Evolutionary conservation across 140 eudicot species (phyloP), one percentile per base, ranked within the genome.

Genomic region (Erigeron philadelphicus): DNA sequence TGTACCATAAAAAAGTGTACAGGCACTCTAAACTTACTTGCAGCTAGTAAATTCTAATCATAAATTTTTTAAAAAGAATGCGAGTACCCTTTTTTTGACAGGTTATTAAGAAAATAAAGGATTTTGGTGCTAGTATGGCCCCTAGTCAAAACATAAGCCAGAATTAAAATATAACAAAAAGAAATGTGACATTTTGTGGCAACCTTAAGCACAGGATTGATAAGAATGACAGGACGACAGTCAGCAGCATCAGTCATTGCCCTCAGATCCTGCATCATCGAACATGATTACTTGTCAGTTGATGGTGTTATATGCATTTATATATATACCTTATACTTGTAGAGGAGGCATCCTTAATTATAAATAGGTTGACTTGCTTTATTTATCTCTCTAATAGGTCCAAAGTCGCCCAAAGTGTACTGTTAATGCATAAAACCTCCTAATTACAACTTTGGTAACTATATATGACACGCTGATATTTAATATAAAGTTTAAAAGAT

Each of bases 161-260:
- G 3, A 49, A 19, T 54, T 43, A 55, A 9, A 7, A 8, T 21
- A 55, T 9, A 58, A 68, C 64, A 38, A 47, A 55, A 47, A 58
- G 21, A 57, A 56, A 23, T 11, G 59, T 11, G n/a, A 66, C 47
- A 47, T 49, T 66, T 46, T 49, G 76, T 58, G 62, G 82, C 72
- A 76, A 93, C 98, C 98, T 86, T 93, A 64, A 94, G 90, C 69
- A 79, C 79, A 67, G 99, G 99, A 76, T 94, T 94, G 61, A 94
- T 75, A 73, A 89, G 89, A 73, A 94, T 83, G 60, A 94, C 95
- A 0, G 99, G 99, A 74, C 99, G 99, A 76, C 67, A 79, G 59
- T 89, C 99, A 63, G 99, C 99, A 75, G 99, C 99, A 83, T 87
- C 86, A 45, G 99, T 94, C 99, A 94, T 94, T 56, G 99, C 99